Evolutionary conservation across 108 stramenopile genomes (phyloP), one percentile per base, ranked within the genome.

Genomic region (Discostella stelligeroides): DNA sequence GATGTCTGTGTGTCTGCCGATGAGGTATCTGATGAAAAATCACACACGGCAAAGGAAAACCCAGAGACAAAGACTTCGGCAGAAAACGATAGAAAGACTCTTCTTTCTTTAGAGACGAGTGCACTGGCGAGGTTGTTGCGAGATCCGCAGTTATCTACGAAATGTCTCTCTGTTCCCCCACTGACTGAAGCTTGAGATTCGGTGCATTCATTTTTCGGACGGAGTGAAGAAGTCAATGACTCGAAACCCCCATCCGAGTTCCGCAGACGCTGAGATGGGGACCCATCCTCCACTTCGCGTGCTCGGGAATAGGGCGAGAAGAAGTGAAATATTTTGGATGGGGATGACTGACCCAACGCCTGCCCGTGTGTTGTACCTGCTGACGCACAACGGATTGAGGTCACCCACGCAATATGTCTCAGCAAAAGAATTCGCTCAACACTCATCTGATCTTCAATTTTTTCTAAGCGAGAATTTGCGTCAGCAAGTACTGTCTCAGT

Each of bases 351-450:
- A 6, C 53, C 49, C 38, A 20, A 25, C 20, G 49, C 39, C 15
- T 56, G 55, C 11, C 28, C 59, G 25, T 14, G 34, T n/a, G n/a
- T n/a, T n/a, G n/a, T n/a, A n/a, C n/a, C n/a, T n/a, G n/a, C n/a
- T n/a, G n/a, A n/a, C n/a, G n/a, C n/a, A n/a, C n/a, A n/a, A 21
- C 54, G 55, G 39, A 75, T 43, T 41, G 57, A 64, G 34, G 68
- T 29, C 41, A 67, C 68, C 55, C 73, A 67, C 20, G 62, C 61
- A 42, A 75, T 29, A 18, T 60, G 83, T 73, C 70, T 86, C 40
- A 77, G 85, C 49, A 92, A 66, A 10, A 92, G 66, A 66, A 92
- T 85, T 64, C 89, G 82, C 73, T 92, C 88, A 24, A 92, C 64
- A 6, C 73, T 56, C 28, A 92, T 70, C n/a, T 83, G 70, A 50